Percentiles rank a stretch among this genome's conserved stretches.
Evolutionary conservation across 2,329 filamentous ascomycete species (phyloP).

Genomic region (Arthrocladium fulminans): DNA sequence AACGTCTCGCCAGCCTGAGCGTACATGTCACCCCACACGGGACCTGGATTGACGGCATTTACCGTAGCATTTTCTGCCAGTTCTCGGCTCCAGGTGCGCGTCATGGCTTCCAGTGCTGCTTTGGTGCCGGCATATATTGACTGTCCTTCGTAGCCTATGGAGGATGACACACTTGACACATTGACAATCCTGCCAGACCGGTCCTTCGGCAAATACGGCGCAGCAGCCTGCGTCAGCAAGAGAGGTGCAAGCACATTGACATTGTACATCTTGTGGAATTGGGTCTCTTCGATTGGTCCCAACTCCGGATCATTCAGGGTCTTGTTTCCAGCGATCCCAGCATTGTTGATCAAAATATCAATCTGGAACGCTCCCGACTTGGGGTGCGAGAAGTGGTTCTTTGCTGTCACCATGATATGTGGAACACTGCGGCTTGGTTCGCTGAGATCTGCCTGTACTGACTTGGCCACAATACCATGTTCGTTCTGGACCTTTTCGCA

Average conservation of each 20-base stretch:
- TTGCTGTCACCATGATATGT: conserved; percentile 49
- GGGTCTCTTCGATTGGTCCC: conserved; percentile 34
- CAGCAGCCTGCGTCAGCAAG: conserved; percentile 46
- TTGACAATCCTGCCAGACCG: conserved; percentile 52
- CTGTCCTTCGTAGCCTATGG: conserved; percentile 46
- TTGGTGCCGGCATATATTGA: conserved; percentile 55
- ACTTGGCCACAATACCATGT: conserved; percentile 52
- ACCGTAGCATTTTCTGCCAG: conserved; percentile 48
- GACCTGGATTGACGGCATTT: conserved; percentile 53
- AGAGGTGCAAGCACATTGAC: conserved; percentile 52
- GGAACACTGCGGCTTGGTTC: conserved; percentile 49
- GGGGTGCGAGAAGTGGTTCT: conserved; percentile 50
- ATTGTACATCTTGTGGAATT: conserved; percentile 49
- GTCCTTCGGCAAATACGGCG: conserved; percentile 48
- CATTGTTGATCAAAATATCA: conserved; percentile 52
- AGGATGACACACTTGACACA: conserved; percentile 46
- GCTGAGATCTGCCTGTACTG: conserved; percentile 62
- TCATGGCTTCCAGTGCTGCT: conserved; percentile 54
- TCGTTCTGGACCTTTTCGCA: conserved; percentile 46
- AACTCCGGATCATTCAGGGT: conserved; percentile 51
- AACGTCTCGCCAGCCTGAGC: conserved; percentile 47
- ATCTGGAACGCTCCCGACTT: conserved; percentile 43
- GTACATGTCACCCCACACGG: conserved; percentile 49
- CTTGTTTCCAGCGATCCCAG: conserved; percentile 41
- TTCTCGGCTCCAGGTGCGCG: conserved; percentile 53